These are phyloP conservation scores for Elaeis oleifera DNA, from an alignment of 202 grass and related monocot genomes.

Conservation along the genomic window DNA sequence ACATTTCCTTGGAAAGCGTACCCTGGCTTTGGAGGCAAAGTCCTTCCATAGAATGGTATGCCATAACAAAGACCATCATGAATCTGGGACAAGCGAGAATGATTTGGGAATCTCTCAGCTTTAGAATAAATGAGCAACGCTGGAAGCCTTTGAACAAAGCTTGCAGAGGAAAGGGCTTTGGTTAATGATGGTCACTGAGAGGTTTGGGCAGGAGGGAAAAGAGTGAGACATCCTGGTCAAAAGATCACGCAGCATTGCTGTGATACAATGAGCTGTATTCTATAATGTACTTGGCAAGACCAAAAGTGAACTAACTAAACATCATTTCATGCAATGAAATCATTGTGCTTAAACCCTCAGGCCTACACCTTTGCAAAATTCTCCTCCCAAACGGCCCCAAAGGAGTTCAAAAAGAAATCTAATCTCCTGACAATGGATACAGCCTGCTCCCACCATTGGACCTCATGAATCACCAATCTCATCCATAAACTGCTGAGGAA, in stretches of 20 bases:
- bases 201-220: conserved; percentile 29
- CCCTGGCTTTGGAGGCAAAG: too few relatives aligned
- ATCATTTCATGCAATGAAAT: conserved; percentile 23
- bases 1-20: not conserved
- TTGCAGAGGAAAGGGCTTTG: conserved; percentile 24
- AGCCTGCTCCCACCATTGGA: too few relatives aligned
- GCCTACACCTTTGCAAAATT: conserved; percentile 1
- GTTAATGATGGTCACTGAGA: conserved; percentile 35
- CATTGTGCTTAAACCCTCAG: not conserved
- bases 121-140: conserved; percentile 43
- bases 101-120: conserved; percentile 30
- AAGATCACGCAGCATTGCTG: conserved; percentile 27
- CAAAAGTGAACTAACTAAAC: conserved; percentile 3
- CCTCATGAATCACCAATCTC: too few relatives aligned
- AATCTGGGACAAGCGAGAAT: conserved; percentile 27
- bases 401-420: too few relatives aligned
- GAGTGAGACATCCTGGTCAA: conserved; percentile 28
- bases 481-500: too few relatives aligned
- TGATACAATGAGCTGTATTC: not conserved
- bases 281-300: conserved; percentile 21
- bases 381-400: not conserved
- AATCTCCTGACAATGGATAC: too few relatives aligned
- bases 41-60: too few relatives aligned
- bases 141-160: conserved; percentile 25
- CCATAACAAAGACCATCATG: not conserved